Evolutionary conservation across 148 eudicot genomes (phyloP).

Genomic region (Dianthus caryophyllus): DNA sequence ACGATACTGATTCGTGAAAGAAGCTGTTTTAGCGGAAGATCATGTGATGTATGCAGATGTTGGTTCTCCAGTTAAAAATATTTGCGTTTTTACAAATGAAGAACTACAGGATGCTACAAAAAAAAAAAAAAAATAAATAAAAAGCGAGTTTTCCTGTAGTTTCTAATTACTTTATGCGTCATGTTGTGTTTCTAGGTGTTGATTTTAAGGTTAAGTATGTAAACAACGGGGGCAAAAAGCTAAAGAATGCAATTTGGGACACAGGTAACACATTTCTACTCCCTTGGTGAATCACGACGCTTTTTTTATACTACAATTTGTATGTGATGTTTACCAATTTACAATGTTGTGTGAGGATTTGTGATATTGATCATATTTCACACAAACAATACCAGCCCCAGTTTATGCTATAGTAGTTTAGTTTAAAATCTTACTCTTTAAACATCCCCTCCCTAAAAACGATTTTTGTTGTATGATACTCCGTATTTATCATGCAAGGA

Average conservation of each 20-base stretch:
- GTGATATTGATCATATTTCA: background rate
- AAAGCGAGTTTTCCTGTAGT: background rate
- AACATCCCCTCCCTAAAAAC: background rate
- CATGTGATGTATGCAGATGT: background rate
- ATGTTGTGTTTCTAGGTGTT: conserved; percentile 30
- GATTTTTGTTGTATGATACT: background rate
- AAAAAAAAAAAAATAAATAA: too few relatives aligned
- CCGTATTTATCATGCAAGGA: too few relatives aligned
- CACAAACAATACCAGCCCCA: background rate
- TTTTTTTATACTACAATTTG: background rate
- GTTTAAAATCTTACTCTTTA: too few relatives aligned
- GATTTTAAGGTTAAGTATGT: conserved; percentile 88
- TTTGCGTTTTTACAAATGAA: background rate
- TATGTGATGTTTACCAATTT: background rate
- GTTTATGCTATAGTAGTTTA: too few relatives aligned
- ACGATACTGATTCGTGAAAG: background rate
- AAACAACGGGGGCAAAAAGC: conserved; percentile 65
- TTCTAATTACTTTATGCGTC: background rate
- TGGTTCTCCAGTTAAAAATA: background rate
- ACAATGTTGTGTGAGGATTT: background rate
- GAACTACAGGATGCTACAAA: background rate
- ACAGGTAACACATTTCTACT: conserved; percentile 47
- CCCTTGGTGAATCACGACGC: background rate
- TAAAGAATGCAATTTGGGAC: conserved; percentile 95
- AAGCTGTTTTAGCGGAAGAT: background rate